Conservation (phyloP, 176 grass and related monocot species). For the Microstegium vimineum region DNA sequence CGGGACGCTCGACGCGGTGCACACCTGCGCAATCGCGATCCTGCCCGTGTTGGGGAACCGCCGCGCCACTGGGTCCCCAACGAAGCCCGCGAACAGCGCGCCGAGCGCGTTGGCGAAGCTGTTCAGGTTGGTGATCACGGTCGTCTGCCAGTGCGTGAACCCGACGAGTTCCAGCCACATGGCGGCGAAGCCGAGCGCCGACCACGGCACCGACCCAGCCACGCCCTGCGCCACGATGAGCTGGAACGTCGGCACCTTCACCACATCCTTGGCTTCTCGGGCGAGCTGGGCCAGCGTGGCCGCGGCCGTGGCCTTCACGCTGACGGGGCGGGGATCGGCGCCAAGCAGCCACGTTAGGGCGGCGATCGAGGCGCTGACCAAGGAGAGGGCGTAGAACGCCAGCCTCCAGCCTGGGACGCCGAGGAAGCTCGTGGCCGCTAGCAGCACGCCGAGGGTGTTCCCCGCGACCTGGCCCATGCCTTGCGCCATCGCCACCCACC, state of each 20-base stretch:
- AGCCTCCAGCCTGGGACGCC: slow-evolving; percentile 53
- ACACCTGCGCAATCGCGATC: slow-evolving; percentile 24
- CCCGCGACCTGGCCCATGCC: slow-evolving; percentile 16
- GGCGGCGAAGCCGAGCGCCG: slow-evolving; percentile 22
- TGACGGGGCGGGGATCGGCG: background rate
- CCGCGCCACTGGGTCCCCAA: slow-evolving; percentile 14
- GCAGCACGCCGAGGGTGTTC: slow-evolving; percentile 15
- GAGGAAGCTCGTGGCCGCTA: slow-evolving; percentile 40
- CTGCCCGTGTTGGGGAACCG: slow-evolving; percentile 26
- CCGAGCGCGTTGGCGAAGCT: slow-evolving; percentile 8
- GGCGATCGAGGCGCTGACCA: slow-evolving; percentile 24
- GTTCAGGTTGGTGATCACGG: background rate
- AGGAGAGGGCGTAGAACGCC: slow-evolving; percentile 30
- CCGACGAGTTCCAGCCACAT: slow-evolving; percentile 50
- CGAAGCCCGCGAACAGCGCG: slow-evolving; percentile 15
- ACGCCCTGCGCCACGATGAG: slow-evolving; percentile 36
- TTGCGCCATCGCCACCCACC: slow-evolving; percentile 35
- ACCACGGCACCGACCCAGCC: slow-evolving; percentile 23
- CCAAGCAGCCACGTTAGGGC: slow-evolving; percentile 12
- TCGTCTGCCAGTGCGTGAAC: slow-evolving; percentile 37
- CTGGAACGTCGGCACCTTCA: slow-evolving; percentile 27
- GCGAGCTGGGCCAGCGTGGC: background rate
- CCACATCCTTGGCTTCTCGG: slow-evolving; percentile 28
- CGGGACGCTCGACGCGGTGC: slow-evolving; percentile 17
- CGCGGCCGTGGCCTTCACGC: background rate